Evolutionary conservation across 371 early-diverging fungal genomes (phyloP), one percentile per base, ranked within the genome.

Genomic region (Gilbertella persicaria): DNA sequence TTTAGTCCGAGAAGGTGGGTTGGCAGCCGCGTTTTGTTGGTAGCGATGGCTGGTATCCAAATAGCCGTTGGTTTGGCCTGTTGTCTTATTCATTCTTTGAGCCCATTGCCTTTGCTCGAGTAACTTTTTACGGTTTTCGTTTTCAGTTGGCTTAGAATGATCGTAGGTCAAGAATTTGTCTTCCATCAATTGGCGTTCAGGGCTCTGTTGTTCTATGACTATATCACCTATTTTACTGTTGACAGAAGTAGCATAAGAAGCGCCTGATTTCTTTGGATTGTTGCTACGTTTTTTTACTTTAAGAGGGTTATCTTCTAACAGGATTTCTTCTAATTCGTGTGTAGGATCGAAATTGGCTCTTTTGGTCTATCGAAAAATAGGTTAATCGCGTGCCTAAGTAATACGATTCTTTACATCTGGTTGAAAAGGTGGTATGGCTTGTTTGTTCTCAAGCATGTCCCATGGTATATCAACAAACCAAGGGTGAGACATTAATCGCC

Each of bases 221-320:
- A 13, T 12, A 29, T 61, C 44, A 20, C 59, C 65, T 19, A 49
- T 26, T 20, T 67, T 51, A 25, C 62, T 66, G 26, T 60, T 56
- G 42, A 57, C 26, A 1, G 69, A 71, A 4, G 37, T 51, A 4
- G 30, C 51, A 29, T 52, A 43, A 24, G 55, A 50, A 41, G 47
- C 37, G 19, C 49, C 52, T 21, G 59, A 51, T 8, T 62, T 64
- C 14, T 64, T 67, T 0, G 62, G 57, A 38, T 69, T 71, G 4
- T 59, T 54, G 3, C 53, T 59, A 17, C 75, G 55, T 42, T 67
- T 74, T 23, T 49, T 58, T 2, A 67, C 79, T 16, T 84, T 85
- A n/a, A 96, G 72, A 4, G 97, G 95, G 55, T 94, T 91, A 20
- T 96, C 94, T 62, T 97, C 97, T 36, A 95, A 69, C 26, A 96